These are phyloP conservation scores for Coccinonectria pachysandricola DNA, from an alignment of 2,329 filamentous ascomycete species.

Conservation along the genomic window DNA sequence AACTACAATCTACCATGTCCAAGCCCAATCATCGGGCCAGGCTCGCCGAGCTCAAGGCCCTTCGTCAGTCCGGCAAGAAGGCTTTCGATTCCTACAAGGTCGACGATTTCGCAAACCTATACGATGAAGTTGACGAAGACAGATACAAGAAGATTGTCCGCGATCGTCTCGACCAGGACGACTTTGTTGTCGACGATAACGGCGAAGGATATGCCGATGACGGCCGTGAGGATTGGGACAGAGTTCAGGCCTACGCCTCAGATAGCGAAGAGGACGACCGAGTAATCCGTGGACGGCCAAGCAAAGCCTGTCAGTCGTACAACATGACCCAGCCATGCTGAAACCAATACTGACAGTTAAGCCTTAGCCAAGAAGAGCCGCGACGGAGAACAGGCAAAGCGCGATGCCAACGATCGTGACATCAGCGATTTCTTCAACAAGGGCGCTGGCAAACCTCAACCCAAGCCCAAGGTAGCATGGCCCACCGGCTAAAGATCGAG, in stretches of 20 bases:
- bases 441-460: conserved; percentile 52
- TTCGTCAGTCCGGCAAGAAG: conserved; percentile 85
- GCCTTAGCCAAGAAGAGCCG: conserved; percentile 71
- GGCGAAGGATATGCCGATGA: conserved; percentile 95
- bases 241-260: conserved; percentile 56
- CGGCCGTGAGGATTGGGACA: conserved; percentile 88
- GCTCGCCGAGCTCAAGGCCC: conserved; percentile 71
- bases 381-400: conserved; percentile 75
- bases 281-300: conserved; percentile 34
- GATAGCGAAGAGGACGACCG: conserved; percentile 52
- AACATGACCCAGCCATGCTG: neutral
- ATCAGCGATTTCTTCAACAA: conserved; percentile 93
- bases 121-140: conserved; percentile 94
- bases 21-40: conserved; percentile 34
- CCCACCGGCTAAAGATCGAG: neutral
- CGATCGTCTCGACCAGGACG: conserved; percentile 79
- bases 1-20: conserved; percentile 23
- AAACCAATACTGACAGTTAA: conserved; percentile 3
- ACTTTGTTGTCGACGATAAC: conserved; percentile 98
- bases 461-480: conserved; percentile 62
- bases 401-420: conserved; percentile 78
- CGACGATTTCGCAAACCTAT: conserved; percentile 72
- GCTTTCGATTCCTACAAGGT: conserved; percentile 80
- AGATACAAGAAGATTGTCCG: conserved; percentile 95
- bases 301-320: conserved; percentile 37